These are phyloP conservation scores for Cutaneotrichosporon cutaneum DNA, from an alignment of 1,284 basidiomycete species.

Conservation along the genomic window DNA sequence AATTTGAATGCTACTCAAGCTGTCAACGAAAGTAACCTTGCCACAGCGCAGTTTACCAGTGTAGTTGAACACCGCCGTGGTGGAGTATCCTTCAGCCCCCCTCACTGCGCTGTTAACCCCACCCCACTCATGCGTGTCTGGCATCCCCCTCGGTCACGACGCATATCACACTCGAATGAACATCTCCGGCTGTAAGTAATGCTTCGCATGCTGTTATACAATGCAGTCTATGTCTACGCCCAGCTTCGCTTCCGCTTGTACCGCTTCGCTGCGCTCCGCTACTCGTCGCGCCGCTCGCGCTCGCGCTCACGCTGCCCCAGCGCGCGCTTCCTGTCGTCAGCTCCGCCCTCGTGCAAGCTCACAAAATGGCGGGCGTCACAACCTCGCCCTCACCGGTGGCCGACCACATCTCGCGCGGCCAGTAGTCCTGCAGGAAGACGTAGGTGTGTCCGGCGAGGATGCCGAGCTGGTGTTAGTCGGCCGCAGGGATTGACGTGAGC, in stretches of 20 bases:
- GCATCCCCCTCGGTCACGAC: too few species aligned
- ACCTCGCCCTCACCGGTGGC: constrained; percentile 57
- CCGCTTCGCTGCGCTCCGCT: not conserved
- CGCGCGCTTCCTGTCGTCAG: constrained; percentile 19
- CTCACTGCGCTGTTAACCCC: too few species aligned
- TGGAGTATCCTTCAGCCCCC: too few species aligned
- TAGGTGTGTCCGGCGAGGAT: constrained; percentile 86
- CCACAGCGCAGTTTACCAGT: too few species aligned
- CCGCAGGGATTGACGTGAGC: not conserved
- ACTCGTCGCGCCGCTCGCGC: not conserved
- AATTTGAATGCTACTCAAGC: too few species aligned
- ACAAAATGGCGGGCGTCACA: constrained; percentile 75
- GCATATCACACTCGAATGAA: too few species aligned
- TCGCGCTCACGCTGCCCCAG: constrained; percentile 18
- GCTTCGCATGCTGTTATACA: not conserved
- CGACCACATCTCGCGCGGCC: constrained; percentile 79
- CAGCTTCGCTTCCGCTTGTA: not conserved
- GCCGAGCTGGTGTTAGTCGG: constrained; percentile 56
- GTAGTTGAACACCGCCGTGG: too few species aligned
- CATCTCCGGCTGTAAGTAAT: too few species aligned
- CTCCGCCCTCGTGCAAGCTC: constrained; percentile 52
- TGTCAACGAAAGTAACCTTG: too few species aligned
- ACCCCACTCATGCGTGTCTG: too few species aligned
- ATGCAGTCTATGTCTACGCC: not conserved
- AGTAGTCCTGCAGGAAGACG: constrained; percentile 92